A percentile compares a stretch with the other conserved stretches of the same genome.
These are phyloP conservation scores for Sphaerobolus stellatus DNA, from an alignment of 1,284 basidiomycete genomes.

Conservation along the genomic window DNA sequence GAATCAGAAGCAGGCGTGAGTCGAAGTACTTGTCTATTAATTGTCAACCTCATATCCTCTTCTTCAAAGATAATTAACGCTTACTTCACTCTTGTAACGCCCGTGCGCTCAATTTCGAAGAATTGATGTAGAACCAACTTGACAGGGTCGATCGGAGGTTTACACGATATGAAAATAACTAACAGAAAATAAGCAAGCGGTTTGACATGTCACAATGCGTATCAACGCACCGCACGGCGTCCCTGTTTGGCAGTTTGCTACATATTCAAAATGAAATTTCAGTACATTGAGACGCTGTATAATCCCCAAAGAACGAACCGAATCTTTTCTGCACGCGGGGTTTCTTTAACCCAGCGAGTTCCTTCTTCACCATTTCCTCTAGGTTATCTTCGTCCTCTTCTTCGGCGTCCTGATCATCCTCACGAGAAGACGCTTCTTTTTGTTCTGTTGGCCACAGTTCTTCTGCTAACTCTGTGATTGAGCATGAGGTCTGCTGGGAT, in stretches of 20 bases:
- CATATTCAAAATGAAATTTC: constrained; percentile 7
- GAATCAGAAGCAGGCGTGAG: constrained; percentile 66
- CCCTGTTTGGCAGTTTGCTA: constrained; percentile 73
- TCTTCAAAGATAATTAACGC: constrained; percentile 10
- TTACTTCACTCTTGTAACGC: constrained; percentile 65
- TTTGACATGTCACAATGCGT: constrained; percentile 15
- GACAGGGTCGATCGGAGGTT: constrained; percentile 74
- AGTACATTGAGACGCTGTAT: constrained; percentile 1
- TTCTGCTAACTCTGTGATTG: constrained; percentile 52
- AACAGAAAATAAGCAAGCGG: constrained; percentile 8
- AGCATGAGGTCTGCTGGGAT: background rate
- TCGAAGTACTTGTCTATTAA: constrained; percentile 60
- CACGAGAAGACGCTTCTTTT: constrained; percentile 17
- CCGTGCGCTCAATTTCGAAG: constrained; percentile 59
- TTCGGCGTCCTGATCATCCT: constrained; percentile 31
- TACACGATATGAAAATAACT: constrained; percentile 81
- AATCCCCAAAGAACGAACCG: constrained; percentile 42
- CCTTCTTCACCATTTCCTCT: constrained; percentile 68
- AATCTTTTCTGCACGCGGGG: constrained; percentile 62
- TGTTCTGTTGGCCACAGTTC: constrained; percentile 62
- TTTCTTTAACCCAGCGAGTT: constrained; percentile 67
- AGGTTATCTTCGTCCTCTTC: constrained; percentile 35
- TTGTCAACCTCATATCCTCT: background rate
- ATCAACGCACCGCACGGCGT: constrained; percentile 64
- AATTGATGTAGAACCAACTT: constrained; percentile 64